phyloP scores from a whole-genome alignment of 805 yeast species.

The Starmera quercuum region DNA sequence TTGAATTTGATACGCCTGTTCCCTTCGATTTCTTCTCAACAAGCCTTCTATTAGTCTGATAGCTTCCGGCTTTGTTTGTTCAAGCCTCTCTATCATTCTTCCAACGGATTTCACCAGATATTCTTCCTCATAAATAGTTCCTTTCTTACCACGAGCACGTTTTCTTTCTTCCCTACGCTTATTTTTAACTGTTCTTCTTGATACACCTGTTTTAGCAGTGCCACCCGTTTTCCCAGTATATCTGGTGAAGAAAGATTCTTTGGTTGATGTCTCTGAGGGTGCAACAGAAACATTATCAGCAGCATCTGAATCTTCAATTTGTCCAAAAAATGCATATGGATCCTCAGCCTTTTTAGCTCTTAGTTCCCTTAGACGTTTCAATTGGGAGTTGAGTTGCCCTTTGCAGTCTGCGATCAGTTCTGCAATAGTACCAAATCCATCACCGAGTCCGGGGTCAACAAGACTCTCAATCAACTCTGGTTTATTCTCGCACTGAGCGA shows the following conservation, averaged over 20 bases:
- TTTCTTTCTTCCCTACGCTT: constrained; percentile 93
- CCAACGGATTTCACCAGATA: constrained; percentile 84
- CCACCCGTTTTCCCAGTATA: constrained; percentile 95
- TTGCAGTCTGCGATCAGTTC: constrained; percentile 92
- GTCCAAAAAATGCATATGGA: constrained; percentile 80
- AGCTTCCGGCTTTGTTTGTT: constrained; percentile 70
- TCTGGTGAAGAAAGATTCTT: constrained; percentile 88
- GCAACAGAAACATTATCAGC: constrained; percentile 95
- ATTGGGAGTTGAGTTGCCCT: constrained; percentile 76
- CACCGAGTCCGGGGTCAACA: constrained; percentile 71
- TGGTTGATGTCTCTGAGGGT: constrained; percentile 87
- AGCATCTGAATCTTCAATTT: constrained; percentile 49
- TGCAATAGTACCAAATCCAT: constrained; percentile 81
- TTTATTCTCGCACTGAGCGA: constrained; percentile 39
- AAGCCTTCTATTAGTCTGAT: constrained; percentile 65
- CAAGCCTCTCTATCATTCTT: constrained; percentile 76
- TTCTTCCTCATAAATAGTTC: constrained; percentile 96
- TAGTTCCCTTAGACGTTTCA: constrained; percentile 75
- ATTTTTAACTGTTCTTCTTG: constrained; percentile 87
- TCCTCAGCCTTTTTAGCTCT: constrained; percentile 77
- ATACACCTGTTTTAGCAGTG: constrained; percentile 94
- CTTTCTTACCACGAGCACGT: constrained; percentile 94
- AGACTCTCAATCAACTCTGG: constrained; percentile 44
- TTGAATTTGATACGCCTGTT: constrained; percentile 80
- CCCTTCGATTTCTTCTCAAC: constrained; percentile 60